A percentile compares a stretch with the other conserved stretches of the same genome.
Conservation (phyloP, 164 flowering plant species). For the Sedum album region DNA sequence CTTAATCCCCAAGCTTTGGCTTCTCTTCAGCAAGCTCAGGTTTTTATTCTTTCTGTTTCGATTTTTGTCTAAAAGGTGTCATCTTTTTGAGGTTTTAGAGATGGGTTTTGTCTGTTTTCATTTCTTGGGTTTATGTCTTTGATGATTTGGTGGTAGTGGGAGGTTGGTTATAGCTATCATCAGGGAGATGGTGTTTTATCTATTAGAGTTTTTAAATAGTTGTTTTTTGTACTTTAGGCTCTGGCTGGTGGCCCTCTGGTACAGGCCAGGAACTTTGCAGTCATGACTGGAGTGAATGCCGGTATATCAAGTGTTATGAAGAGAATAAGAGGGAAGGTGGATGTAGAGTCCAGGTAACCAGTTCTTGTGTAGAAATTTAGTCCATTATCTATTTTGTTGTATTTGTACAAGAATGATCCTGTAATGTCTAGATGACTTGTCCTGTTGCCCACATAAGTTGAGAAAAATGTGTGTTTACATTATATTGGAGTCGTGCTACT, state of each 20-base stretch:
- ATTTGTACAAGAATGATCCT: too few relatives aligned
- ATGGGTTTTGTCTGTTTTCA: not conserved
- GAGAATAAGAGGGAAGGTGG: slow-evolving; percentile 89
- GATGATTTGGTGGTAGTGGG: too few relatives aligned
- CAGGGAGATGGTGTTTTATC: not conserved
- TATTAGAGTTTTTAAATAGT: too few relatives aligned
- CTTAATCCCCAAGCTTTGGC: slow-evolving; percentile 75
- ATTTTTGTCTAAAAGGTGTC: not conserved
- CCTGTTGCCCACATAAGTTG: too few relatives aligned
- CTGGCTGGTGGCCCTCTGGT: slow-evolving; percentile 79
- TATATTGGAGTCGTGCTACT: too few relatives aligned
- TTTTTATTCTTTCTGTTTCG: too few relatives aligned
- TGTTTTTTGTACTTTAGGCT: slow-evolving; percentile 40
- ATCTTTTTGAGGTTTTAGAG: not conserved
- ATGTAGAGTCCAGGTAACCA: slow-evolving; percentile 75
- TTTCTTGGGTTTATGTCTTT: not conserved
- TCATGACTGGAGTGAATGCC: slow-evolving; percentile 92
- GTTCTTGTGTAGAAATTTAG: too few relatives aligned
- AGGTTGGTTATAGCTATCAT: too few relatives aligned
- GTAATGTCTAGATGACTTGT: too few relatives aligned
- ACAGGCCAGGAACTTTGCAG: slow-evolving; percentile 97
- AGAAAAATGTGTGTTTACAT: too few relatives aligned
- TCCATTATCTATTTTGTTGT: too few relatives aligned
- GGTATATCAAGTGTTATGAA: slow-evolving; percentile 86
- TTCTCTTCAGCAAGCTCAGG: slow-evolving; percentile 88